Conservation (phyloP, 2,329 filamentous ascomycete genomes). For the Raffaelea arxii region DNA sequence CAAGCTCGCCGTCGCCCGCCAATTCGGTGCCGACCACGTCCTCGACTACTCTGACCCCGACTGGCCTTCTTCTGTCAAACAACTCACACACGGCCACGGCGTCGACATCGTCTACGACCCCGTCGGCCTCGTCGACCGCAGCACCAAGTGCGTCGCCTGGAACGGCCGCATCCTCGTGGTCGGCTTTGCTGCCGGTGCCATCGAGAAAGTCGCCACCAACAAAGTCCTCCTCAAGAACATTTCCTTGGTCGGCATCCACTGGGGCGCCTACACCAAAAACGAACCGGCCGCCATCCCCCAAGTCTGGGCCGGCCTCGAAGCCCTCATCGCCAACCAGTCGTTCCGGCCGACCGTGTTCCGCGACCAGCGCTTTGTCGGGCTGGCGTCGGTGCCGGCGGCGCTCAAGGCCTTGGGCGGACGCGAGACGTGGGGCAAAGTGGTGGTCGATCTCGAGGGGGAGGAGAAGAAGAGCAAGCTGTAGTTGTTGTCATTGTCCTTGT, state of each 20-base stretch:
- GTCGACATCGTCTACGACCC: constrained; percentile 96
- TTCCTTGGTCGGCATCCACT: constrained; percentile 78
- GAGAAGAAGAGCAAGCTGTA: constrained; percentile 48
- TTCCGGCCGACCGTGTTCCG: constrained; percentile 75
- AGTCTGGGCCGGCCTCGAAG: constrained; percentile 78
- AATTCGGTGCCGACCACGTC: constrained; percentile 76
- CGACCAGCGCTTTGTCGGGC: constrained; percentile 65
- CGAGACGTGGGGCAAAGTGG: constrained; percentile 93
- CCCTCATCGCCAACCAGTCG: constrained; percentile 67
- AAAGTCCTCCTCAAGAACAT: constrained; percentile 92
- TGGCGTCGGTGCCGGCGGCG: constrained; percentile 70
- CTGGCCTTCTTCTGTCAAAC: constrained; percentile 63
- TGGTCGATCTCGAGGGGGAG: constrained; percentile 75
- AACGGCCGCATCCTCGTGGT: constrained; percentile 82
- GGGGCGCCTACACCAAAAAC: constrained; percentile 72
- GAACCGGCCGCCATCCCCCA: constrained; percentile 59
- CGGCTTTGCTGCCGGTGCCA: constrained; percentile 76
- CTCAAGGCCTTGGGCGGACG: constrained; percentile 67
- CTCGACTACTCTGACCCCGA: constrained; percentile 62
- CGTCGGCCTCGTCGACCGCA: constrained; percentile 78
- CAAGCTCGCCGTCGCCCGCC: constrained; percentile 69
- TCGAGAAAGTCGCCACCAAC: constrained; percentile 90
- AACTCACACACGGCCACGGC: constrained; percentile 61
- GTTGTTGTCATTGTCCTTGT: too few species aligned
- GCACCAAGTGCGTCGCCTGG: constrained; percentile 88